Conservation (phyloP, 1,284 basidiomycete species). For the Chalciporus sp. region DNA sequence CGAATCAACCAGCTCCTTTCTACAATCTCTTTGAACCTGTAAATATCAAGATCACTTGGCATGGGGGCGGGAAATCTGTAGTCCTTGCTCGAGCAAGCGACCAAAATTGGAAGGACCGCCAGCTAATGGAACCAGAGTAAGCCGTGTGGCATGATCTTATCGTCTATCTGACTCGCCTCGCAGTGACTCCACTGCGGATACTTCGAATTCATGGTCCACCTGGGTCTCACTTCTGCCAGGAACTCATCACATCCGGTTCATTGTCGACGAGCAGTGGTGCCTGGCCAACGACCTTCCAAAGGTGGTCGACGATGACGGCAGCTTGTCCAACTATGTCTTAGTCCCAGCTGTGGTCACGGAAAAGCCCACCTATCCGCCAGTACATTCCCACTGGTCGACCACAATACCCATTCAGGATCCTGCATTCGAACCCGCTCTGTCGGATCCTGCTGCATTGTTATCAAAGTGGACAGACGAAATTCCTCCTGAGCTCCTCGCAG, state of each 20-base stretch:
- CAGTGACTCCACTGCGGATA: constrained; percentile 36
- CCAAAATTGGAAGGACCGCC: constrained; percentile 69
- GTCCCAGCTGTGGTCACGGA: constrained; percentile 46
- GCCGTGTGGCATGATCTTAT: constrained; percentile 29
- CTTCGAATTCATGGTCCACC: constrained; percentile 45
- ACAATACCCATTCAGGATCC: constrained; percentile 38
- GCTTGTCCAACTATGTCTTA: constrained; percentile 92
- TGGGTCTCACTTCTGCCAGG: constrained; percentile 78
- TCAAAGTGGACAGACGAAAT: constrained; percentile 75
- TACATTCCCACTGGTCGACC: constrained; percentile 39
- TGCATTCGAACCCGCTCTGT: constrained; percentile 24
- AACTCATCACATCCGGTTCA: constrained; percentile 94
- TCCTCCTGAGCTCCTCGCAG: constrained; percentile 73
- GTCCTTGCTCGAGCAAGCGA: constrained; percentile 69
- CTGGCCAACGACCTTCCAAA: constrained; percentile 81
- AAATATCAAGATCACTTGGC: constrained; percentile 63
- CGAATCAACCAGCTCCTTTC: constrained; percentile 14
- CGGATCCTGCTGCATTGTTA: constrained; percentile 31
- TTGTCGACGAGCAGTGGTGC: constrained; percentile 91
- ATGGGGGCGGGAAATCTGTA: constrained; percentile 61
- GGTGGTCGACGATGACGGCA: constrained; percentile 94
- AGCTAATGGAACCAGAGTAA: constrained; percentile 63
- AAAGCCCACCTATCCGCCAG: constrained; percentile 30
- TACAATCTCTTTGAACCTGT: constrained; percentile 46
- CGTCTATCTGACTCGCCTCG: constrained; percentile 15